Evolutionary conservation across 306 rosid genomes (phyloP).

Genomic region (Glycine soja): DNA sequence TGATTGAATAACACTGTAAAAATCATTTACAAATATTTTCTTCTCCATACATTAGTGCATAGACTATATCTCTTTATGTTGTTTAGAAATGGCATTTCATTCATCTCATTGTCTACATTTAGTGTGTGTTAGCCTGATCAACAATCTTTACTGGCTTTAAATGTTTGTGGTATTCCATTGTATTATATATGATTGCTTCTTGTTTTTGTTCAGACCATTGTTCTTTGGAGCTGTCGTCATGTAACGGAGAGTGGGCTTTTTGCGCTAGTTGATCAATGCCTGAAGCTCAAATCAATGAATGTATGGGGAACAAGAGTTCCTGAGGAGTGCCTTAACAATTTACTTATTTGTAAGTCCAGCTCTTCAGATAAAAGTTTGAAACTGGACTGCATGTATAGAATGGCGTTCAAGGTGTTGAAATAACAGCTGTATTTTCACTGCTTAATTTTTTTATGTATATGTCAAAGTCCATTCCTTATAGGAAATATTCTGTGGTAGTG

Average conservation of each 20-base stretch:
- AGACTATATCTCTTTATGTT: too few species aligned
- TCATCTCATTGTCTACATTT: neutral
- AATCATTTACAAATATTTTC: too few species aligned
- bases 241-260: constrained; percentile 81
- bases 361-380: constrained; percentile 70
- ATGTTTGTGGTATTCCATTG: constrained; percentile 14
- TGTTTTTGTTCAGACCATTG: constrained; percentile 65
- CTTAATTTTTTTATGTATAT: constrained; percentile 38
- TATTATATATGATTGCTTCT: constrained; percentile 22
- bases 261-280: constrained; percentile 72
- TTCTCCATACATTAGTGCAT: too few species aligned
- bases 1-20: too few species aligned
- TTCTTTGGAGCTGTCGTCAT: constrained; percentile 94
- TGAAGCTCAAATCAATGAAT: constrained; percentile 77
- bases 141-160: neutral
- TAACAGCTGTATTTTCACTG: constrained; percentile 23
- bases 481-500: constrained; percentile 8
- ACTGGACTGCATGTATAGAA: constrained; percentile 37
- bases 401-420: constrained; percentile 34
- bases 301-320: constrained; percentile 94
- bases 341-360: constrained; percentile 66
- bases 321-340: constrained; percentile 62
- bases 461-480: constrained; percentile 32
- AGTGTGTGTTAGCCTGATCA: neutral
- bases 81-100: neutral